Base-by-base conservation (phyloP, 1,139 yeast genomes). In the Yamadazyma triangularis region DNA sequence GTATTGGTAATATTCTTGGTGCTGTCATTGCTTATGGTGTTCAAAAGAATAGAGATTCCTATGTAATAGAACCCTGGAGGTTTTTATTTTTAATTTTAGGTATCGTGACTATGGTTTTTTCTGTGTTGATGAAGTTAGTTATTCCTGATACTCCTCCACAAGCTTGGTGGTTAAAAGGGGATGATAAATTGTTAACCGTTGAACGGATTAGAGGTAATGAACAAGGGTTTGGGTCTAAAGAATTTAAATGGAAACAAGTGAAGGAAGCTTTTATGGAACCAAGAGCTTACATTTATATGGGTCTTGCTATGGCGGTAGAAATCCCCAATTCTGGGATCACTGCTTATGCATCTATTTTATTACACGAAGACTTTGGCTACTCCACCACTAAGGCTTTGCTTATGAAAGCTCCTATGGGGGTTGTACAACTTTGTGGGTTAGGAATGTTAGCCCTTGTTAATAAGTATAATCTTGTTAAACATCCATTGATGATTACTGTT, bases 91-190 rank as follows among this genome's bases (percentile, higher is more conserved):
- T 72, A 51, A 70, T 72, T 16, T 63, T 76, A 16, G 71, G 73
- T 31, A 57, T 74, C 38, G 15, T 53, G 13, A 56, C 53, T 30
- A 41, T 54, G 32, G 46, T 36, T 2, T 50, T 55, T 50, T 39
- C 53, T 4, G 26, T 50, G 8, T 27, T 47, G 3, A 48, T 56
- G 42, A 39, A 42, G 11, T 40, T 45, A 28, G 31, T 53, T 11
- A 48, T 39, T 26, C 75, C 77, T 7, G 69, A 71, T 40, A 58
- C 60, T 18, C 74, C 75, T n/a, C 53, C 58, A 3, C 40, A 57
- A 14, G 67, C 73, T 12, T 48, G 50, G 32, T 67, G 66, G 44
- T 45, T 69, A 26, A 50, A 46, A 28, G 64, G 54, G 10, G 59
- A 60, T 14, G 75, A 72, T 38, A 57, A 49, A 32, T 34, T 47